Percentiles rank a stretch among this genome's conserved stretches.
phyloP scores from a whole-genome alignment of 768 basidiomycete genomes.

The Psilocybe azurescens region DNA sequence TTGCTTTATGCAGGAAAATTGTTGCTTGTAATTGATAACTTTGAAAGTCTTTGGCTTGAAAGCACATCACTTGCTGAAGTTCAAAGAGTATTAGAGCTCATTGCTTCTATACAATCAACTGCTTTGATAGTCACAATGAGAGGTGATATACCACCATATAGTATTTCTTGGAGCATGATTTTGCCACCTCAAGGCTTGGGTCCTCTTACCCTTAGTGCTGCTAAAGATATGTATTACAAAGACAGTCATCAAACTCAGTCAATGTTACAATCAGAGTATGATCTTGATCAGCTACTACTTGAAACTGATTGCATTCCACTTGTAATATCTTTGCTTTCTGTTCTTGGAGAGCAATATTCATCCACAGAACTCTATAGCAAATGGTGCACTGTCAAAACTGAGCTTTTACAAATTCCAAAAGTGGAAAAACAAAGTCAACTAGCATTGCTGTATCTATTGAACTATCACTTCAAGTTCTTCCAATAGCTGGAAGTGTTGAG shows the following conservation, averaged over 20 bases:
- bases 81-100: background rate
- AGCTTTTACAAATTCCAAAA: background rate
- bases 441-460: slow-evolving; percentile 10
- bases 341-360: background rate
- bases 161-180: background rate
- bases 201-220: background rate
- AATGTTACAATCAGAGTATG: background rate
- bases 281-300: background rate
- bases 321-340: slow-evolving; percentile 5
- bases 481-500: background rate
- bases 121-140: slow-evolving; percentile 7
- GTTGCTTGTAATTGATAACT: slow-evolving; percentile 9
- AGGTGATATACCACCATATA: slow-evolving; percentile 7
- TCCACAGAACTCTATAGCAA: background rate
- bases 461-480: background rate
- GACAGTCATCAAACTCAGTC: background rate
- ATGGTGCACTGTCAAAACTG: slow-evolving; percentile 1
- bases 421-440: background rate
- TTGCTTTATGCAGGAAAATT: background rate
- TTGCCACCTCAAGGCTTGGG: slow-evolving; percentile 3
- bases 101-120: background rate
- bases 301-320: slow-evolving; percentile 7
- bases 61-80: background rate
- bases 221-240: slow-evolving; percentile 5
- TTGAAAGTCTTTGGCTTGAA: slow-evolving; percentile 11